These are phyloP conservation scores for Xanthoparmelia taractica DNA, from an alignment of 495 filamentous ascomycete genomes.

Conservation along the genomic window DNA sequence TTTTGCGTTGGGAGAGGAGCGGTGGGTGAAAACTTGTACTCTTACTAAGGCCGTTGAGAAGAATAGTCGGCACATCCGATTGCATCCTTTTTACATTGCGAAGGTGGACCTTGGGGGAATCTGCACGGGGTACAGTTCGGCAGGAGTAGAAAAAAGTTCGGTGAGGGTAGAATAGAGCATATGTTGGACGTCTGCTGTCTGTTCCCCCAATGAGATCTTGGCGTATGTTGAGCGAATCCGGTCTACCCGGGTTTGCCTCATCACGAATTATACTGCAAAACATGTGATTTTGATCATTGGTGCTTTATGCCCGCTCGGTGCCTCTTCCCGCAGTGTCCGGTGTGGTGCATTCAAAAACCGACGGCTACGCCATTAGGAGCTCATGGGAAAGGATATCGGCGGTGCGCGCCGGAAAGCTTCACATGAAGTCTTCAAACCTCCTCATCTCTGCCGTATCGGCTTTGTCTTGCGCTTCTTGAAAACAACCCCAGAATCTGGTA, in stretches of 20 bases:
- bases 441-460: slow-evolving; percentile 51
- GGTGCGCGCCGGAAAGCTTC: too few relatives aligned
- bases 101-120: too few relatives aligned
- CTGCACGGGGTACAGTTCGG: too few relatives aligned
- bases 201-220: too few relatives aligned
- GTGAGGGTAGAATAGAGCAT: too few relatives aligned
- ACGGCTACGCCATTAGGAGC: not conserved
- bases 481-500: slow-evolving; percentile 44
- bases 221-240: not conserved
- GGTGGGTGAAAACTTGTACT: slow-evolving; percentile 2
- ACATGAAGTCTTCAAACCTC: not conserved
- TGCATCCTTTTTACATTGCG: too few relatives aligned
- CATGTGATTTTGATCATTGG: too few relatives aligned
- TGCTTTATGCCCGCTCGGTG: too few relatives aligned
- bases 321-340: slow-evolving; percentile 1
- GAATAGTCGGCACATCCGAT: not conserved
- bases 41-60: slow-evolving; percentile 2
- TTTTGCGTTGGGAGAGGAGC: slow-evolving; percentile 41
- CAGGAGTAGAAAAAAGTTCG: too few relatives aligned
- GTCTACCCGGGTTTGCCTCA: not conserved
- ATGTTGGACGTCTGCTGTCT: too few relatives aligned
- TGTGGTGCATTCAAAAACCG: not conserved
- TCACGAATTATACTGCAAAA: too few relatives aligned
- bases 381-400: not conserved
- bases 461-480: slow-evolving; percentile 93